Evolutionary conservation across 768 basidiomycete genomes (phyloP), one percentile per base, ranked within the genome.

Genomic region (Lentinus tigrinus): DNA sequence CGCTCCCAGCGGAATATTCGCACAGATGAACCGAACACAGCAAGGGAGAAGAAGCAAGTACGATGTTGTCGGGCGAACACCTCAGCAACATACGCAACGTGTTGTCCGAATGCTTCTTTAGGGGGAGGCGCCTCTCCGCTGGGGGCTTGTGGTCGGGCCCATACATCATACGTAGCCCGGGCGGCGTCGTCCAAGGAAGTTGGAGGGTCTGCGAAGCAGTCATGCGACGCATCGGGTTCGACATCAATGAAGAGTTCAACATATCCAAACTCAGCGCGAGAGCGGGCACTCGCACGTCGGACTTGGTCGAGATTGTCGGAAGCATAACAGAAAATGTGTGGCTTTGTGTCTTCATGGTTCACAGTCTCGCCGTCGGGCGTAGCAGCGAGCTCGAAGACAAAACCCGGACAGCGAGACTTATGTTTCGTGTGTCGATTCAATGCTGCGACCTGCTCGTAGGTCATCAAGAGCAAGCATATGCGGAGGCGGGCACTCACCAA

Each of bases 1-100:
- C 74, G 68, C 53, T 77, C 76, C 58, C 67, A 65, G 3, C 67
- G 67, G 21, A 77, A 58, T 21, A 77, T 49, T 1, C 74, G 70
- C 6, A 63, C 72, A 9, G 46, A 48, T 0, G 62, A 58, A 19
- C 68, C 65, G n/a, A 37, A 61, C 26, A 77, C 61, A 23, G 62
- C 63, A 34, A 76, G 40, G 0, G 70, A 61, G 62, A 75, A 74
- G 2, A 58, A 48, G 42, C 63, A 67, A 0, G 49, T 58, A 3
- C 74, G 72, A 37, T 70, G 66, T 49, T 74, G 75, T 9, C 65
- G 61, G 11, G 65, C 57, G 31, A 62, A 61, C 28, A 54, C 17
- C 14, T 58, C 57, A 2, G 24, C 26, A 14, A 36, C 57, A 17
- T 49, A 48, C 2, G 52, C 46, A 3, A 58, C 21, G 28, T 37